A percentile compares a stretch with the other conserved stretches of the same genome.
Evolutionary conservation across 1,284 basidiomycete genomes (phyloP).

Genomic region (Phlebopus sp.): DNA sequence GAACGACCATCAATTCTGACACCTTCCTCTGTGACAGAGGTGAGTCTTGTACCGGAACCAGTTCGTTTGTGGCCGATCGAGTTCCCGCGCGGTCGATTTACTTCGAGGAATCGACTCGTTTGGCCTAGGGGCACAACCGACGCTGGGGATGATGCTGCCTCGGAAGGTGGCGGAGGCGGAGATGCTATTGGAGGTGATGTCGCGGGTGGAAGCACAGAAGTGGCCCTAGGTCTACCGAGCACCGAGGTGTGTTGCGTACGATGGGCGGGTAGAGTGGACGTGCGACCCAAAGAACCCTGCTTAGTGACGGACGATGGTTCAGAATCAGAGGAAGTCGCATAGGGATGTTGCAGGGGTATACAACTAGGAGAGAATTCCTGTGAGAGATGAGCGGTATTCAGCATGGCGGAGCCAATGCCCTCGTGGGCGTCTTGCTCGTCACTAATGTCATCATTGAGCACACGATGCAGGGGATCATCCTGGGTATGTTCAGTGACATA

Average conservation of each 20-base stretch:
- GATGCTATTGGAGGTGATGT: constrained; percentile 61
- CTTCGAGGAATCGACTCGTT: constrained; percentile 35
- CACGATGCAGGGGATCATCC: constrained; percentile 30
- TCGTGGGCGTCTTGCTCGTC: constrained; percentile 43
- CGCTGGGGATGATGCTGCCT: constrained; percentile 29
- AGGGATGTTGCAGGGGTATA: constrained; percentile 36
- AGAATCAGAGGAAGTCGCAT: constrained; percentile 40
- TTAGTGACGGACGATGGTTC: constrained; percentile 15
- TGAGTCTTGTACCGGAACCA: constrained; percentile 56
- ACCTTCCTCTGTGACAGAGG: constrained; percentile 60
- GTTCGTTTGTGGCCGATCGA: constrained; percentile 52
- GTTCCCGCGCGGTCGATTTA: constrained; percentile 44
- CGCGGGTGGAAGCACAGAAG: constrained; percentile 61
- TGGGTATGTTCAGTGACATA: constrained; percentile 37
- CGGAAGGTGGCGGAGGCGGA: constrained; percentile 59
- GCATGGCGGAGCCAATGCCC: constrained; percentile 46
- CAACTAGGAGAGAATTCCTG: constrained; percentile 27
- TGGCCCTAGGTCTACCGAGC: constrained; percentile 45
- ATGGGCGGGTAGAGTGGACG: constrained; percentile 27
- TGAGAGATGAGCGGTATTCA: constrained; percentile 43
- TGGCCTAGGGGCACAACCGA: constrained; percentile 27
- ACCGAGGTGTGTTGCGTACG: constrained; percentile 29
- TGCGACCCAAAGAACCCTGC: constrained; percentile 25
- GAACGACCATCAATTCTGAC: constrained; percentile 35
- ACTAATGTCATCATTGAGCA: constrained; percentile 27